Evolutionary conservation across 1,284 basidiomycete genomes (phyloP), one percentile per base, ranked within the genome.

Genomic region (Vanrija sp.): DNA sequence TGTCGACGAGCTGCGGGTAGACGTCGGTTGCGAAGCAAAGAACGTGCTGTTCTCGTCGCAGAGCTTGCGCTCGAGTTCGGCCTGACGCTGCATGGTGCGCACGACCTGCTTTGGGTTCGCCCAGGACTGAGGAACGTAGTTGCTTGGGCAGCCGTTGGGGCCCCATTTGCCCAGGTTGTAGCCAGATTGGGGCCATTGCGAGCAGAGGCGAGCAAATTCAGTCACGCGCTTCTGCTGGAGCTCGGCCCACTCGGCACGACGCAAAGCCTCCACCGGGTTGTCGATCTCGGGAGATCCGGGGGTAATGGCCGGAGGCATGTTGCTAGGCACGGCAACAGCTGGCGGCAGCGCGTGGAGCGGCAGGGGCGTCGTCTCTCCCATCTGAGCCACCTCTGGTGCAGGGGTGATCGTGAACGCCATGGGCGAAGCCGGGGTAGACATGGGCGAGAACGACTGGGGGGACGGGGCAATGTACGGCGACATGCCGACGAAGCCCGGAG

Each of bases 131-230:
- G 90, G 90, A 1, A 84, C 74, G 66, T 92, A 93, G 26, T 65
- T 74, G 18, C 58, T 55, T 6, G 63, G 65, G 3, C 71, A 61
- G 28, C 73, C 88, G 65, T 80, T 74, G 5, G 80, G 78, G 14
- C 88, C 89, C 63, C 83, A 86, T 72, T 91, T 91, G n/a, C 84
- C 74, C 54, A 83, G 80, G 65, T 83, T 87, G 73, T 92, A 91
- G 46, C 88, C 86, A 74, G 86, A 88, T 54, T 74, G 63, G 56
- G 91, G 90, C 78, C 90, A 88, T 68, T 91, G 89, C 7, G 66
- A 69, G 46, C 73, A 74, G 16, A 78, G 58, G 34, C 67, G 61
- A 0, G 73, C 73, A 52, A 68, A 68, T 53, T 73, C 68, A 38
- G 60, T 61, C 15, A 73, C 61, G 18, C 61, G 52, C n/a, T 55